Percentiles rank a stretch among this genome's conserved stretches.
Evolutionary conservation across 176 grass and related monocot genomes (phyloP).

Genomic region (Raddia guianensis): DNA sequence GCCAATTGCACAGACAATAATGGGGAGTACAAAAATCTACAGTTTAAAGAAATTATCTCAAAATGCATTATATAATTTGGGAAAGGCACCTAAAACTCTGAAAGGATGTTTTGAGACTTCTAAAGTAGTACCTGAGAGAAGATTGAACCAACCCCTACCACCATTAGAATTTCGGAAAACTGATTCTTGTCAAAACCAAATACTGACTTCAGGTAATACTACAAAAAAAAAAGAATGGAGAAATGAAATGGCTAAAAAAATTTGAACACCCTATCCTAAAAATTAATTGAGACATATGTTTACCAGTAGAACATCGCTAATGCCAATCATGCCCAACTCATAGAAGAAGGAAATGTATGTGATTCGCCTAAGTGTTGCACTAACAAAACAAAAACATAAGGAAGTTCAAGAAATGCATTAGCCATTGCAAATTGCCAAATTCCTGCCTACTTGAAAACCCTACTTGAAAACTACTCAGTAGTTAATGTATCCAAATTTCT

Average conservation of each 20-base stretch:
- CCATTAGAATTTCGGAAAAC: slow-evolving; percentile 86
- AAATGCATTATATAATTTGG: not conserved
- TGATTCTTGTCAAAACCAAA: slow-evolving; percentile 92
- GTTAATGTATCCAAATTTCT: not conserved
- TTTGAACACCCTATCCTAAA: not conserved
- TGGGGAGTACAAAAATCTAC: slow-evolving; percentile 75
- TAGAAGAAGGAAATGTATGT: slow-evolving; percentile 81
- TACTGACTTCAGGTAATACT: slow-evolving; percentile 87
- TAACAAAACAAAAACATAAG: slow-evolving; percentile 46
- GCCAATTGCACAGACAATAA: slow-evolving; percentile 57
- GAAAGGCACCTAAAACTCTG: not conserved
- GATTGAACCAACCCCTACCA: slow-evolving; percentile 79
- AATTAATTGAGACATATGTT: not conserved
- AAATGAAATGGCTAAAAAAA: slow-evolving; percentile 2
- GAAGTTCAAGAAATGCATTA: not conserved
- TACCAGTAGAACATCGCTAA: slow-evolving; percentile 79
- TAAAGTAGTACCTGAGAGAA: slow-evolving; percentile 70
- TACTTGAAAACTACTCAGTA: not conserved
- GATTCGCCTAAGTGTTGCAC: slow-evolving; percentile 59
- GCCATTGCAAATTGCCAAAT: not conserved
- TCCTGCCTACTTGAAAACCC: not conserved
- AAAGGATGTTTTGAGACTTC: not conserved
- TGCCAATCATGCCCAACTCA: slow-evolving; percentile 84
- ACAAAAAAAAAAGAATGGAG: slow-evolving; percentile 22
- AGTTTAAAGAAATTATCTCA: not conserved